Evolutionary conservation across 495 filamentous ascomycete species (phyloP), one percentile per base, ranked within the genome.

Genomic region (Hypomontagnella submonticulosa): DNA sequence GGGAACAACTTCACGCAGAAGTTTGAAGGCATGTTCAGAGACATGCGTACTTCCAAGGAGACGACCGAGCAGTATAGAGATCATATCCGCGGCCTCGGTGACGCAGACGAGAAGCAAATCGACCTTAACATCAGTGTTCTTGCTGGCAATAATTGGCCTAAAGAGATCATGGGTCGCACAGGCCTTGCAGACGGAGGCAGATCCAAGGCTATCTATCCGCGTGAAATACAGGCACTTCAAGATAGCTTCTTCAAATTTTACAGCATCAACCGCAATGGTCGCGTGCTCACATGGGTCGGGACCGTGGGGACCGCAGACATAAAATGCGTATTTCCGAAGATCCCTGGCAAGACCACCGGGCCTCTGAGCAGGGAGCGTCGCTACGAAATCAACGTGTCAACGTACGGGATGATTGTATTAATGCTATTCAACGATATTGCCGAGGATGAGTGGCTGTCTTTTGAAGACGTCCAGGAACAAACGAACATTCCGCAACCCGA

Each of bases 11-110:
- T 99, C 74, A 98, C 96, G 0, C 79, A 86, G 65, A 94, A 95
- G 67, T 84, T 98, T 19, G 95, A 99, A 72, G 87, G 92, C 52
- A 99, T 99, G 95, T 99, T 99, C 76, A 96, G 90, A 75, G 95
- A 99, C 71, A 97, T 99, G 90, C 84, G 89, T 16, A 81, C 93
- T 5, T 97, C 92, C 0, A 89, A 91, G 58, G 96, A 97, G 51
- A 80, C 97, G n/a, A 90, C 88, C 0, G 73, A 85, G 2, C 85
- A 83, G 47, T 97, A 92, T 77, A 88, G 89, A 53, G 80, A 83
- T 6, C 84, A 96, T 60, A 84, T 93, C 16, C 75, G 79, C 3
- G 79, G 79, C 13, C 78, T 88, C 3, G 89, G 86, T 6, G 90
- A 90, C 56, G 78, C 80, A 0, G 90, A 91, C 51, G 76, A 82